Base-by-base conservation (phyloP, 176 grass and related monocot species). In the Zea mays region DNA sequence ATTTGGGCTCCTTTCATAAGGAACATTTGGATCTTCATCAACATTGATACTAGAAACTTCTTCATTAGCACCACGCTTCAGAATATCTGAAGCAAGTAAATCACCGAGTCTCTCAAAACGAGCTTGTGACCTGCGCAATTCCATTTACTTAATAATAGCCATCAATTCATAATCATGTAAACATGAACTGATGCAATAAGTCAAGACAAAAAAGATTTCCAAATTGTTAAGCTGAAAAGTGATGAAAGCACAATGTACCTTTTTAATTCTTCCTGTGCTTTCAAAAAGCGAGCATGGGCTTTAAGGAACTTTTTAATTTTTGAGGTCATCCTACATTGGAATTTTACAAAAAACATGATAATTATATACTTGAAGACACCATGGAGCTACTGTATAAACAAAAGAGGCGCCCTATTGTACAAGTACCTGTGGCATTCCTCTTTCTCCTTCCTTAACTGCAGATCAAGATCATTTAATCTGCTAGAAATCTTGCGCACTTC, bases 221-320 rank as follows among this genome's bases (percentile, higher is more conserved):
- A 4, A 3, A 0, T 44, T 73, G 19, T 41, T 48, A 74, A 69
- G 55, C 38, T 67, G 12, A 51, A 62, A 79, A 35, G 57, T 46
- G 35, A 41, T 59, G 44, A 78, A 88, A 76, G 4, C 68, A 56
- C 36, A 76, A 83, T 62, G 12, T 69, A 76, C 93, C 93, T 90
- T 88, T 90, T 97, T 68, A 92, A 88, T 75, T 97, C 93, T 74
- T 92, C 93, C 42, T 79, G 90, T 71, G 90, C 90, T 81, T 88
- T 97, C 45, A 97, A 78, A 84, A 90, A 90, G 55, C 90, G 93
- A 13, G 60, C 45, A 79, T 97, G 93, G 63, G 90, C 93, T 88
- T 89, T 97, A 69, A 88, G 81, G 49, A 97, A 92, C 63, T 92
- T 97, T 69, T 92, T 92, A 21, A 97, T 87, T 83, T 92, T 97